Percentiles rank a stretch among this genome's conserved stretches.
These are phyloP conservation scores for Pachysandra terminalis DNA, from an alignment of 164 flowering plant genomes.

Conservation along the genomic window DNA sequence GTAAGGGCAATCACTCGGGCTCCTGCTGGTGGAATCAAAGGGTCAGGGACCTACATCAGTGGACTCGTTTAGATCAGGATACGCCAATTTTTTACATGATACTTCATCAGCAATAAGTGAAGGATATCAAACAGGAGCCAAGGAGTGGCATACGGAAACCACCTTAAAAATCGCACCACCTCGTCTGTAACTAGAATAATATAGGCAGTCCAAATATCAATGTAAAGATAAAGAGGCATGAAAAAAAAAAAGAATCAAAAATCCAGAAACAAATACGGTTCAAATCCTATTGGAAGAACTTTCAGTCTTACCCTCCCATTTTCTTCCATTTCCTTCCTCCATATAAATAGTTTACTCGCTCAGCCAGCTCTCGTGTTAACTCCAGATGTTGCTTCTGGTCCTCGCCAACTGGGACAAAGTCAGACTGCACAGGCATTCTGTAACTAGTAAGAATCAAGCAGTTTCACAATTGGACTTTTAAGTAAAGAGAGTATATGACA, in stretches of 20 bases:
- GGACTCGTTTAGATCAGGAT: conserved; percentile 13
- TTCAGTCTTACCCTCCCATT: conserved; percentile 80
- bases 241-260: no score
- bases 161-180: conserved; percentile 94
- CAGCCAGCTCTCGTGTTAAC: conserved; percentile 88
- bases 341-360: conserved; percentile 75
- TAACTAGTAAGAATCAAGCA: conserved; percentile 31
- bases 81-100: conserved; percentile 3
- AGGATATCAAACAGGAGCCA: conserved; percentile 21
- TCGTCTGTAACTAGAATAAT: conserved; percentile 49
- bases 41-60: conserved; percentile 76
- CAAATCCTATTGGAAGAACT: conserved; percentile 2
- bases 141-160: conserved; percentile 22
- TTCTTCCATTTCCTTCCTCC: conserved; percentile 98
- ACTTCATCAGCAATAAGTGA: conserved; percentile 13
- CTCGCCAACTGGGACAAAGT: conserved; percentile 93
- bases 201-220: conserved; percentile 22
- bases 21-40: conserved; percentile 92
- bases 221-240: background rate
- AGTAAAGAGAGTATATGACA: background rate
- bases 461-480: conserved; percentile 19
- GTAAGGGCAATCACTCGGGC: conserved; percentile 96
- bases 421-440: conserved; percentile 68
- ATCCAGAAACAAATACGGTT: background rate
- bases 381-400: conserved; percentile 97